Percentiles rank a stretch among this genome's conserved stretches.
These are phyloP conservation scores for Trichophyton benhamiae DNA, from an alignment of 2,329 filamentous ascomycete genomes.

Conservation along the genomic window DNA sequence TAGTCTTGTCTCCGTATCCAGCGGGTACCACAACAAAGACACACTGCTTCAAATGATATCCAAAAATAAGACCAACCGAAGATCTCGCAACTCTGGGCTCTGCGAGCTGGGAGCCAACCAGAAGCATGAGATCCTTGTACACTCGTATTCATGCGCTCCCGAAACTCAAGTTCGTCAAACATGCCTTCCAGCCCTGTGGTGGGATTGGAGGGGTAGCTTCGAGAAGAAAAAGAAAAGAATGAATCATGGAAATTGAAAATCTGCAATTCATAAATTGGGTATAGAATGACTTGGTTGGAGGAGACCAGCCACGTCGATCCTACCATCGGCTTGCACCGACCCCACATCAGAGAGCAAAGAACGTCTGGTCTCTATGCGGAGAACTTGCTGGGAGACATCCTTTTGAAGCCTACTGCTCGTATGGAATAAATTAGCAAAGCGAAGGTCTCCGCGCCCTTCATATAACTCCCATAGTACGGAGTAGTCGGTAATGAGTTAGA, in stretches of 20 bases:
- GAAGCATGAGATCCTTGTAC: not conserved
- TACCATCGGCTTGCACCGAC: not conserved
- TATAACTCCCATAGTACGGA: not conserved
- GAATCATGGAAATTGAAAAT: not conserved
- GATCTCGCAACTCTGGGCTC: not conserved
- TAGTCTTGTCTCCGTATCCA: not conserved
- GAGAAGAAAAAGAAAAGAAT: not conserved
- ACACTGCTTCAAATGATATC: not conserved
- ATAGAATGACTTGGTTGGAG: not conserved
- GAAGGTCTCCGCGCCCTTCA: not conserved
- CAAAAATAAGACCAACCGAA: not conserved
- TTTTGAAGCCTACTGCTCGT: not conserved
- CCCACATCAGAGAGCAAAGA: not conserved
- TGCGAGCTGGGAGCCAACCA: not conserved
- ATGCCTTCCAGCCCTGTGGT: not conserved
- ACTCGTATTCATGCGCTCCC: not conserved
- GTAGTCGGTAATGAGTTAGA: not conserved
- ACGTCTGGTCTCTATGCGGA: not conserved
- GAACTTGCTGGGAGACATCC: not conserved
- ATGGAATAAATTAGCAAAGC: not conserved
- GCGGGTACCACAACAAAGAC: not conserved
- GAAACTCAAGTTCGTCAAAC: not conserved
- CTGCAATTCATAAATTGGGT: not conserved
- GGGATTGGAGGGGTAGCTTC: not conserved
- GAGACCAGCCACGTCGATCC: not conserved